A percentile compares a stretch with the other conserved stretches of the same genome.
These are phyloP conservation scores for Globisporangium cederbergense DNA, from an alignment of 352 stramenopile genomes.

Conservation along the genomic window DNA sequence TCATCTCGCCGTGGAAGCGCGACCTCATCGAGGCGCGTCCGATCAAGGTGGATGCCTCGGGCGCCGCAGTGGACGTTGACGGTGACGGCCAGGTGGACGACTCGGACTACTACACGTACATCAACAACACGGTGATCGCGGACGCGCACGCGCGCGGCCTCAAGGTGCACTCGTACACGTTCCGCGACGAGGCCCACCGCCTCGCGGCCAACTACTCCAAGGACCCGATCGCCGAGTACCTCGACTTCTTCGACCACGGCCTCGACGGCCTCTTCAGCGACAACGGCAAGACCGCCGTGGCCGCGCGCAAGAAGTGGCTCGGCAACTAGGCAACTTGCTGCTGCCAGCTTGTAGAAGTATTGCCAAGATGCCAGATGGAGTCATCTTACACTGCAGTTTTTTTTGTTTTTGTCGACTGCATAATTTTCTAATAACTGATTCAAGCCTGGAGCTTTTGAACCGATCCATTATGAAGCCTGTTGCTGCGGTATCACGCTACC, in stretches of 20 bases:
- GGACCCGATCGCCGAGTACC: slow-evolving; percentile 59
- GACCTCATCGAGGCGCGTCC: slow-evolving; percentile 59
- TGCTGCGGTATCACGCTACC: too few relatives aligned
- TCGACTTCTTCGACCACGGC: slow-evolving; percentile 57
- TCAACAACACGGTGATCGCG: slow-evolving; percentile 38
- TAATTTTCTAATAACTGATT: too few relatives aligned
- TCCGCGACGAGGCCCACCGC: slow-evolving; percentile 65
- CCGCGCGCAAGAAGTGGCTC: slow-evolving; percentile 38
- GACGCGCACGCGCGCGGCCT: slow-evolving; percentile 53
- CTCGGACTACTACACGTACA: slow-evolving; percentile 53
- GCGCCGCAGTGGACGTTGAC: slow-evolving; percentile 52
- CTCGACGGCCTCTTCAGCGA: slow-evolving; percentile 66
- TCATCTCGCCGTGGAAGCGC: slow-evolving; percentile 82
- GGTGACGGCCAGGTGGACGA: slow-evolving; percentile 58
- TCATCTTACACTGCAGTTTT: too few relatives aligned
- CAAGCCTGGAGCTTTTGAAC: too few relatives aligned
- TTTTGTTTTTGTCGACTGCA: too few relatives aligned
- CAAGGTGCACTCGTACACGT: slow-evolving; percentile 61
- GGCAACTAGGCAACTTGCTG: slow-evolving; percentile 9
- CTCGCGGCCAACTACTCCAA: slow-evolving; percentile 60
- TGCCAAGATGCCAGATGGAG: too few relatives aligned
- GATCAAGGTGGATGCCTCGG: slow-evolving; percentile 34
- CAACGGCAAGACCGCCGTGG: slow-evolving; percentile 51
- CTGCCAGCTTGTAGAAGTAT: neutral
- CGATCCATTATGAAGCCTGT: too few relatives aligned